Evolutionary conservation across 2,329 filamentous ascomycete genomes (phyloP).

Genomic region (Sporothrix curviconia): DNA sequence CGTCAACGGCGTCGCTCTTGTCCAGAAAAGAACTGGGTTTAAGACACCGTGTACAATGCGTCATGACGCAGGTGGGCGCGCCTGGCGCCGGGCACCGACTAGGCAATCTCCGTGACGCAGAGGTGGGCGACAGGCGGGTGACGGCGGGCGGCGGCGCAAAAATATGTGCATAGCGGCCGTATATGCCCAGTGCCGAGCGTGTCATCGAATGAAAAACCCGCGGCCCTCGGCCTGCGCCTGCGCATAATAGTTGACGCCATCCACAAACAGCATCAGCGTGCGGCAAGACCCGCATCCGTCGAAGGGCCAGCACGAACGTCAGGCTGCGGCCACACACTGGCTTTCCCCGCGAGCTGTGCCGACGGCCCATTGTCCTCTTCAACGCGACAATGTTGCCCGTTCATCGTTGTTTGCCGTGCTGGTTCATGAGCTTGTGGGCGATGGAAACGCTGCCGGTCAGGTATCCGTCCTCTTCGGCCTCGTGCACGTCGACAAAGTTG

Average conservation of each 20-base stretch:
- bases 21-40: conserved; percentile 53
- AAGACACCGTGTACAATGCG: conserved; percentile 63
- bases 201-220: conserved; percentile 79
- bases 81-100: conserved; percentile 69
- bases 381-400: conserved; percentile 38
- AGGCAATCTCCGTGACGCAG: conserved; percentile 69
- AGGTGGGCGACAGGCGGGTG: conserved; percentile 61
- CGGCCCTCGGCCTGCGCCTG: conserved; percentile 67
- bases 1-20: conserved; percentile 32
- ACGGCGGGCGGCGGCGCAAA: conserved; percentile 63
- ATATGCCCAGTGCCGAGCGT: conserved; percentile 76
- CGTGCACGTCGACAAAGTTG: conserved; percentile 67
- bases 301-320: conserved; percentile 73
- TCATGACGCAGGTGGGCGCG: conserved; percentile 69
- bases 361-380: too few species aligned
- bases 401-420: conserved; percentile 23
- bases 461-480: conserved; percentile 60
- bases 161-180: conserved; percentile 66
- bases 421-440: conserved; percentile 25
- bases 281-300: conserved; percentile 66
- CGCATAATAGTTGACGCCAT: conserved; percentile 76
- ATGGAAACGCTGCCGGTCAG: conserved; percentile 43
- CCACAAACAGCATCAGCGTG: conserved; percentile 73
- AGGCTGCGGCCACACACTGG: conserved; percentile 63
- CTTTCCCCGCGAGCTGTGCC: conserved; percentile 38